Evolutionary conservation across 768 basidiomycete genomes (phyloP).

Genomic region (Boletus vinaceobasis): DNA sequence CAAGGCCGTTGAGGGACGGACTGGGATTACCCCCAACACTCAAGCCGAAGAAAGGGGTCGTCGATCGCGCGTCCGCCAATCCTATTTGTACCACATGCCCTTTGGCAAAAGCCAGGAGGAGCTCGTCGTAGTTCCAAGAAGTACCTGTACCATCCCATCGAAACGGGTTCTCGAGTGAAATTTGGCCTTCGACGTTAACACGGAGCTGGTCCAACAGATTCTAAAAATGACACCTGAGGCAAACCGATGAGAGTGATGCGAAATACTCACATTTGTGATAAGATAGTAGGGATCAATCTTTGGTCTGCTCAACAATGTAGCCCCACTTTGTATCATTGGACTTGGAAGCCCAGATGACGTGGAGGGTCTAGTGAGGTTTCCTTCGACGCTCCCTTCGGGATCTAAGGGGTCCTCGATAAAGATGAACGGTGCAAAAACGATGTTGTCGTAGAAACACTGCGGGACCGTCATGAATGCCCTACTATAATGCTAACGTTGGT

Average conservation of each 20-base stretch:
- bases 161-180: conserved; percentile 64
- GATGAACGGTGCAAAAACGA: conserved; percentile 92
- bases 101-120: conserved; percentile 61
- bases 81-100: conserved; percentile 58
- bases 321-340: conserved; percentile 30
- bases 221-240: conserved; percentile 34
- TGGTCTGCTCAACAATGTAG: conserved; percentile 48
- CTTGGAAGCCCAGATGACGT: conserved; percentile 31
- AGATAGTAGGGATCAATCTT: conserved; percentile 92
- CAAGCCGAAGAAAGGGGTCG: conserved; percentile 41
- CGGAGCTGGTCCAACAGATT: conserved; percentile 66
- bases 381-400: conserved; percentile 49
- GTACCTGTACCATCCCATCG: conserved; percentile 61
- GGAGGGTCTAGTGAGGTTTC: conserved; percentile 37
- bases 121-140: conserved; percentile 64
- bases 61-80: conserved; percentile 38
- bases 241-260: background rate
- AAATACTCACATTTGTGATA: conserved; percentile 66
- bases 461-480: background rate
- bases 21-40: conserved; percentile 35
- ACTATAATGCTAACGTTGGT: background rate
- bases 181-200: conserved; percentile 55
- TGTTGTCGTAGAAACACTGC: conserved; percentile 95
- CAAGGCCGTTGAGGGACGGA: conserved; percentile 29
- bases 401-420: conserved; percentile 91